These are phyloP conservation scores for Claviceps africana DNA, from an alignment of 2,329 filamentous ascomycete species.

Conservation along the genomic window DNA sequence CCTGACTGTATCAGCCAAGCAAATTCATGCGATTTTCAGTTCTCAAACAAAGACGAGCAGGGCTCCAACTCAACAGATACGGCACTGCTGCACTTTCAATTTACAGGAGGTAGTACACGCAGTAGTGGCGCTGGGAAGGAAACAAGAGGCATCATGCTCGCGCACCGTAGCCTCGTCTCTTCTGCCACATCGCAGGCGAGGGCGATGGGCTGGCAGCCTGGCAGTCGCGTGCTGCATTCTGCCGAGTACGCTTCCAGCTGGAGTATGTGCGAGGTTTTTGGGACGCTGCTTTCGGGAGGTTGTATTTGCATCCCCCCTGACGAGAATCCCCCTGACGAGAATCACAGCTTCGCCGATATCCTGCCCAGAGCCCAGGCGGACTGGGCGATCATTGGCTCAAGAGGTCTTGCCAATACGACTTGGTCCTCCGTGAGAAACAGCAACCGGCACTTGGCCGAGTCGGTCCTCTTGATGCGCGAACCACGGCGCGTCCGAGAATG, in stretches of 20 bases:
- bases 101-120: background rate
- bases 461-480: background rate
- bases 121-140: background rate
- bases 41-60: background rate
- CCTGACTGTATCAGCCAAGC: no score
- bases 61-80: background rate
- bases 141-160: background rate
- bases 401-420: background rate
- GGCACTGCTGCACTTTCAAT: background rate
- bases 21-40: no score
- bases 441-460: background rate
- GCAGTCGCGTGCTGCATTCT: background rate
- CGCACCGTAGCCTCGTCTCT: background rate
- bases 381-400: background rate
- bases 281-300: background rate
- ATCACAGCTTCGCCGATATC: background rate
- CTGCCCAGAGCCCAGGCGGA: background rate
- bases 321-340: no score
- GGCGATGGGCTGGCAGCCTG: background rate
- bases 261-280: slow-evolving; percentile 1
- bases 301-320: slow-evolving; percentile 1
- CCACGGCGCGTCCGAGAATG: background rate
- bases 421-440: background rate
- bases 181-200: background rate
- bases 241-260: background rate